These are phyloP conservation scores for Cystobasidiaceae sp. DNA, from an alignment of 1,284 basidiomycete species.

Conservation along the genomic window DNA sequence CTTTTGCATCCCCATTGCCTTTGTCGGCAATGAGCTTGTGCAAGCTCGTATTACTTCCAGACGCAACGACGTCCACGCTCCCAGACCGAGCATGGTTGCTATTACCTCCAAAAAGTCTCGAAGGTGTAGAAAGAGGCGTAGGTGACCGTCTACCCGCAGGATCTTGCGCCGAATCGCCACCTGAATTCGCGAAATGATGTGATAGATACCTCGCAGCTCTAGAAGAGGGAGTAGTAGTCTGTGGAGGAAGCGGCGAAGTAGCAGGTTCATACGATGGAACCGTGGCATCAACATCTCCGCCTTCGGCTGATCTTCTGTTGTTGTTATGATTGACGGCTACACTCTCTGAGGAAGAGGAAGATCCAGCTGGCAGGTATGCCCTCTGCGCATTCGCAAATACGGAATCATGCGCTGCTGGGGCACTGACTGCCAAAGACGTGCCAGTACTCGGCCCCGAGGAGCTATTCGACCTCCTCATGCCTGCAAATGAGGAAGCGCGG, in stretches of 20 bases:
- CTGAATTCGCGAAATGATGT: not conserved
- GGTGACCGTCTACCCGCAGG: not conserved
- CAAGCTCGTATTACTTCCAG: too few species aligned
- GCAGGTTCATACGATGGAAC: not conserved
- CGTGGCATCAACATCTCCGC: not conserved
- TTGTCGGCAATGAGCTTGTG: too few species aligned
- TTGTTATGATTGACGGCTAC: not conserved
- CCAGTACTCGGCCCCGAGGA: too few species aligned
- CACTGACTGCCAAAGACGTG: too few species aligned
- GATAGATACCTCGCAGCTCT: conserved; percentile 1
- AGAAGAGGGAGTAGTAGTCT: not conserved
- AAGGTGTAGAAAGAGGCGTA: too few species aligned
- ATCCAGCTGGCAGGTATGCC: not conserved
- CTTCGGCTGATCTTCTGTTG: not conserved
- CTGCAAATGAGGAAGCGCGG: too few species aligned
- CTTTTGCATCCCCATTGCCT: too few species aligned
- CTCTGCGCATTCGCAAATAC: conserved; percentile 10
- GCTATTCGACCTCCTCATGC: too few species aligned
- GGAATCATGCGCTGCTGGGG: conserved; percentile 11
- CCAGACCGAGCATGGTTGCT: too few species aligned
- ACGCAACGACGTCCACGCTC: too few species aligned
- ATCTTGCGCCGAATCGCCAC: not conserved
- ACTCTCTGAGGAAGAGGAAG: too few species aligned
- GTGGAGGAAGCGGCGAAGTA: not conserved
- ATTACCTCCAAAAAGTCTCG: too few species aligned